Conservation (phyloP, 169 alveolate genomes). For the Plasmodium relictum region DNA sequence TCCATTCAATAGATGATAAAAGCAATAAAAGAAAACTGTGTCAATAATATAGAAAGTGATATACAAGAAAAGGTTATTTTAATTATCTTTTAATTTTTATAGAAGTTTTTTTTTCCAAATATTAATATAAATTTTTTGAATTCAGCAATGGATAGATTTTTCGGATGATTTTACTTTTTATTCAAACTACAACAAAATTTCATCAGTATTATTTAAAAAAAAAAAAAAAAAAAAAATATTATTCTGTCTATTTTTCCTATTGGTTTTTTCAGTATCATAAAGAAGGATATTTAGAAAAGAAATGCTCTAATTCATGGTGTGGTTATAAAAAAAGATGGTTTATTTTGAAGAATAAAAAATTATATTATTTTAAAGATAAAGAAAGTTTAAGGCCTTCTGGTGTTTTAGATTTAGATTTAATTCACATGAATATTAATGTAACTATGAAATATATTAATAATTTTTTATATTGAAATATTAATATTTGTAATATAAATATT, state of each 20-base stretch:
- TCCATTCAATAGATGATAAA: constrained; percentile 40
- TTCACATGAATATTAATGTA: constrained; percentile 78
- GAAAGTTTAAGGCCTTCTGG: constrained; percentile 78
- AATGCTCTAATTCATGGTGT: constrained; percentile 46
- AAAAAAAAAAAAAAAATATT: neutral
- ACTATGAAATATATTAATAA: neutral
- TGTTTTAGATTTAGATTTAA: constrained; percentile 75
- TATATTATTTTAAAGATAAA: constrained; percentile 63
- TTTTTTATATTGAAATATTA: neutral
- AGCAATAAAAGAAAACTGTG: constrained; percentile 19
- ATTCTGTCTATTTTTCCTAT: neutral
- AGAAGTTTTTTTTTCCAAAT: neutral
- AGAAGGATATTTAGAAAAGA: constrained; percentile 77
- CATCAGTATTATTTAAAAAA: constrained; percentile 31
- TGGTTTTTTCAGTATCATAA: constrained; percentile 14
- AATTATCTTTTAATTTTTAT: neutral
- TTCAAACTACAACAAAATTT: constrained; percentile 29
- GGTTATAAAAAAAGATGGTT: constrained; percentile 80
- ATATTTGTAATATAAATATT: too few relatives aligned
- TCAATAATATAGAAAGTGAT: constrained; percentile 13
- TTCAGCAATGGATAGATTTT: constrained; percentile 37
- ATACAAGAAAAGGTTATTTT: constrained; percentile 28
- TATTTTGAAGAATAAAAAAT: constrained; percentile 73
- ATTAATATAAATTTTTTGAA: neutral
- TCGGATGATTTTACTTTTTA: constrained; percentile 53